Percentiles rank a stretch among this genome's conserved stretches.
phyloP scores from a whole-genome alignment of 2,329 filamentous ascomycete species.

The Colletotrichum cereale region DNA sequence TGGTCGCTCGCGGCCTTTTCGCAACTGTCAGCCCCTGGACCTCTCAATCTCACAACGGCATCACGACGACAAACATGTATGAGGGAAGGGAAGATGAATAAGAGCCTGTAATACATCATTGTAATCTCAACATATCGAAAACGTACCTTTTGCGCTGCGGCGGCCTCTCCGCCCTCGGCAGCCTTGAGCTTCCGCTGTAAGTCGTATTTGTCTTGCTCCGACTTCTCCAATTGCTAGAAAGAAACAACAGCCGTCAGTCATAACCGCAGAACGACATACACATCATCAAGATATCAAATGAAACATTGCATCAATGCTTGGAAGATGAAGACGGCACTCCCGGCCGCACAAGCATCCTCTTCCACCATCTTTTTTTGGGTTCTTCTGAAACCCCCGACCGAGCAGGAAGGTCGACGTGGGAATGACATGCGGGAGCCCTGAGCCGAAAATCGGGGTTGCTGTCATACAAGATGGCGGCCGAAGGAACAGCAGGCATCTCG shows the following conservation, averaged over 20 bases:
- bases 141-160: slow-evolving; percentile 67
- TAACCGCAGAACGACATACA: neutral
- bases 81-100: neutral
- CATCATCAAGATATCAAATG: too few relatives aligned
- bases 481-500: slow-evolving; percentile 15
- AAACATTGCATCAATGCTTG: slow-evolving; percentile 7
- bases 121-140: neutral
- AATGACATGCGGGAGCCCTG: slow-evolving; percentile 5
- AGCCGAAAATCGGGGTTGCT: slow-evolving; percentile 18
- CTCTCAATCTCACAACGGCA: neutral
- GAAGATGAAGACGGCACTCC: neutral
- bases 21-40: neutral
- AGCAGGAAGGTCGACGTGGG: neutral
- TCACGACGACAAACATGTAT: neutral
- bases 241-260: slow-evolving; percentile 42
- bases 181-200: slow-evolving; percentile 67
- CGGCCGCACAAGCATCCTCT: slow-evolving; percentile 7
- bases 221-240: slow-evolving; percentile 68
- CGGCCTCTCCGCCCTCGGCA: slow-evolving; percentile 62
- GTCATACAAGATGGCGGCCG: slow-evolving; percentile 27
- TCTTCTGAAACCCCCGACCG: neutral
- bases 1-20: slow-evolving; percentile 64
- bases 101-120: neutral
- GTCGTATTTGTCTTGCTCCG: slow-evolving; percentile 68
- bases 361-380: slow-evolving; percentile 16